phyloP scores from a whole-genome alignment of 1,139 yeast genomes.

The Hyphopichia khmerensis region DNA sequence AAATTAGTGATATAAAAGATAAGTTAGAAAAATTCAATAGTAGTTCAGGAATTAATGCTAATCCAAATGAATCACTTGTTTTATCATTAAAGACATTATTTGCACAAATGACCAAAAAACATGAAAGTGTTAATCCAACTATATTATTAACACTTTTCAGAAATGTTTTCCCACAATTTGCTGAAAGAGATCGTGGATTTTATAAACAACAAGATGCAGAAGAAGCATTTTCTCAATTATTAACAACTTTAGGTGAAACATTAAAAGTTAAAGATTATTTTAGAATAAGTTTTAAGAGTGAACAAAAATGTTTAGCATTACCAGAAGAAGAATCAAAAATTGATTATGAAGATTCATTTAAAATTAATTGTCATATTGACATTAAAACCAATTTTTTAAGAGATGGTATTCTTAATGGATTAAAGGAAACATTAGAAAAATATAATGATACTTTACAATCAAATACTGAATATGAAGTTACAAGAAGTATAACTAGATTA shows the following conservation, averaged over 20 bases:
- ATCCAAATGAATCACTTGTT: slow-evolving; percentile 15
- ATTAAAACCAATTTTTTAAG: slow-evolving; percentile 83
- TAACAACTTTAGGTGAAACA: slow-evolving; percentile 52
- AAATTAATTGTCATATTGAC: slow-evolving; percentile 86
- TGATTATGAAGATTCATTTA: slow-evolving; percentile 56
- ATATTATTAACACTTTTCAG: slow-evolving; percentile 64
- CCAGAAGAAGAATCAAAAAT: slow-evolving; percentile 52
- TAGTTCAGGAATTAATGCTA: slow-evolving; percentile 8
- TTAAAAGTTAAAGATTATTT: slow-evolving; percentile 57
- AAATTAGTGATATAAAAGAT: slow-evolving; percentile 57
- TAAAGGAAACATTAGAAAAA: slow-evolving; percentile 77
- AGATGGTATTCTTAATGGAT: slow-evolving; percentile 77
- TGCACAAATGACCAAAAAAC: slow-evolving; percentile 46
- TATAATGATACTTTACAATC: slow-evolving; percentile 67
- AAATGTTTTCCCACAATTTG: slow-evolving; percentile 80
- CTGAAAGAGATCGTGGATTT: slow-evolving; percentile 70
- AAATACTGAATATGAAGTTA: slow-evolving; percentile 68
- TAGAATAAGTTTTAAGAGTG: slow-evolving; percentile 61
- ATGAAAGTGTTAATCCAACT: slow-evolving; percentile 55
- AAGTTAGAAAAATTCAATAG: slow-evolving; percentile 21
- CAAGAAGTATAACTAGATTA: slow-evolving; percentile 69
- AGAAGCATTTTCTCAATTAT: slow-evolving; percentile 84
- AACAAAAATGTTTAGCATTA: slow-evolving; percentile 58
- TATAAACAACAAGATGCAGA: slow-evolving; percentile 98
- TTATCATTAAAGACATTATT: slow-evolving; percentile 43